Evolutionary conservation across 176 grass and related monocot genomes (phyloP).

Genomic region (Carex scoparia): DNA sequence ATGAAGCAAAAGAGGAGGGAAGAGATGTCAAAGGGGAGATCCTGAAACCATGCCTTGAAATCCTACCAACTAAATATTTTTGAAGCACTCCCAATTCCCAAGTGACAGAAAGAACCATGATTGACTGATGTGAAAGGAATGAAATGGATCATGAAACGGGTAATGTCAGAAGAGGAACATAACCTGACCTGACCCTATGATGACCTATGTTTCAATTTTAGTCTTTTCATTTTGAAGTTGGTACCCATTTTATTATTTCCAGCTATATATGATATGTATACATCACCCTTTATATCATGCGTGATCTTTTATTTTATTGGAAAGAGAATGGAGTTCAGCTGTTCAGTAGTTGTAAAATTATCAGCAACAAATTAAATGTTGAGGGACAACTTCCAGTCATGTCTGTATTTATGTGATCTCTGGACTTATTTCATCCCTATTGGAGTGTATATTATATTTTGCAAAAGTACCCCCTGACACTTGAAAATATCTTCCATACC

Average conservation of each 20-base stretch:
- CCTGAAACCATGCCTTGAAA: constrained; percentile 32
- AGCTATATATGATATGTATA: neutral
- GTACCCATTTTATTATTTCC: neutral
- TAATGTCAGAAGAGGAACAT: constrained; percentile 4
- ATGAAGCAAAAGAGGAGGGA: neutral
- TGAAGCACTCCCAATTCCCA: constrained; percentile 25
- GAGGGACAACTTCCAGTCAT: neutral
- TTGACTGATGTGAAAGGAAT: constrained; percentile 26
- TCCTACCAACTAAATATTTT: constrained; percentile 29
- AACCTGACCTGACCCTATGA: neutral
- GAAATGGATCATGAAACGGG: constrained; percentile 16
- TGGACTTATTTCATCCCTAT: neutral
- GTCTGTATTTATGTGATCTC: neutral
- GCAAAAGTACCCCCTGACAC: constrained; percentile 3
- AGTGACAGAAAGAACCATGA: constrained; percentile 11
- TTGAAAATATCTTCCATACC: neutral
- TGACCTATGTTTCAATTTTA: neutral
- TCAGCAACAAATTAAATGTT: neutral
- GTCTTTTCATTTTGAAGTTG: neutral
- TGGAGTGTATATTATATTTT: neutral
- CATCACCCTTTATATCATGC: neutral
- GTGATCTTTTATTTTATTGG: neutral
- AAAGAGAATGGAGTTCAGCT: neutral
- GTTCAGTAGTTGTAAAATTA: constrained; percentile 14
- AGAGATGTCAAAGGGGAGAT: neutral